Evolutionary conservation across 1,139 yeast genomes (phyloP).

Genomic region (Saccharomyces hybrid): DNA sequence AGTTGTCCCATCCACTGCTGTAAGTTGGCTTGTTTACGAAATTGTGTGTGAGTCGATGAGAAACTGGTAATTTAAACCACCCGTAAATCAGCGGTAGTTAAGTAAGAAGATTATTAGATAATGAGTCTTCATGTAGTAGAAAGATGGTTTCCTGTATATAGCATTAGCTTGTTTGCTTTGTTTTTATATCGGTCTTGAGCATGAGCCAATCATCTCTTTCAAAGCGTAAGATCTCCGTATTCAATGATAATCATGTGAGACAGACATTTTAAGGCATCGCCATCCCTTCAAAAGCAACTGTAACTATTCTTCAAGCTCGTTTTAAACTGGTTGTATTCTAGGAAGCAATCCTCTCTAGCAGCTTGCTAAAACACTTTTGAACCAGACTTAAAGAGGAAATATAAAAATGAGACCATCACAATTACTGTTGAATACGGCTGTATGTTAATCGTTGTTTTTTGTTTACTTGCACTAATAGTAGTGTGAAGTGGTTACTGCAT

Average conservation of each 20-base stretch:
- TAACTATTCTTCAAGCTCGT: neutral
- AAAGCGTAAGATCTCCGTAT: neutral
- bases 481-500: neutral
- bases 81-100: neutral
- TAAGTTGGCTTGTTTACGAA: slow-evolving; percentile 86
- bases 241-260: neutral
- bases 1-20: slow-evolving; percentile 92
- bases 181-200: slow-evolving; percentile 7
- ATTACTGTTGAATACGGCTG: slow-evolving; percentile 40
- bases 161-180: slow-evolving; percentile 20
- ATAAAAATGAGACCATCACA: slow-evolving; percentile 31
- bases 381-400: neutral
- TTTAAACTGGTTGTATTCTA: neutral
- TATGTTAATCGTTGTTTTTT: slow-evolving; percentile 13
- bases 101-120: neutral
- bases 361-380: neutral
- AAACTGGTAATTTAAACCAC: neutral
- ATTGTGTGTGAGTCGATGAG: slow-evolving; percentile 33
- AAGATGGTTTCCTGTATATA: neutral
- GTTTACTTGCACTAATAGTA: neutral
- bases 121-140: neutral
- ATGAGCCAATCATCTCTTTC: neutral
- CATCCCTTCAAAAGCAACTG: neutral
- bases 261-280: neutral
- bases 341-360: neutral